Evolutionary conservation across 768 basidiomycete genomes (phyloP).

Genomic region (Leccinum barrowsii): DNA sequence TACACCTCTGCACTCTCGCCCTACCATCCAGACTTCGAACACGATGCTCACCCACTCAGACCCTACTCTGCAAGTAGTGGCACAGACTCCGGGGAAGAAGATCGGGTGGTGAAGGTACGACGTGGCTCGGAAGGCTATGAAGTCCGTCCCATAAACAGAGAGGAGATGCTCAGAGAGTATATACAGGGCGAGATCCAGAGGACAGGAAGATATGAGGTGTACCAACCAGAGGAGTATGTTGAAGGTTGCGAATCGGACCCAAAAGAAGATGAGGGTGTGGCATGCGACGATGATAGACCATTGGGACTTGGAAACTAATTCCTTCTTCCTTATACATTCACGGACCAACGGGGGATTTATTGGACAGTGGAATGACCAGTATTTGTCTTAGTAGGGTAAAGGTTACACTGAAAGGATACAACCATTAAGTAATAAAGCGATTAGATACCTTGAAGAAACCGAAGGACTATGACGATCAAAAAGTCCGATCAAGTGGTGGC

Average conservation of each 20-base stretch:
- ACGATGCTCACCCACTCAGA: conserved; percentile 25
- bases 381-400: conserved; percentile 24
- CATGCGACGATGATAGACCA: conserved; percentile 22
- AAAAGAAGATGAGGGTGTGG: background rate
- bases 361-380: conserved; percentile 14
- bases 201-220: conserved; percentile 61
- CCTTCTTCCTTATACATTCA: background rate
- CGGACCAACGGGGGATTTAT: conserved; percentile 3
- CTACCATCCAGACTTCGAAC: conserved; percentile 70
- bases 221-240: conserved; percentile 59
- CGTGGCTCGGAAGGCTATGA: conserved; percentile 85
- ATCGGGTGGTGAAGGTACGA: conserved; percentile 43
- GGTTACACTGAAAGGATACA: conserved; percentile 26
- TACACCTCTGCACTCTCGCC: conserved; percentile 57
- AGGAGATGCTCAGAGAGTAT: conserved; percentile 60
- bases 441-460: conserved; percentile 20
- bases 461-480: conserved; percentile 5
- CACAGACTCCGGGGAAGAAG: conserved; percentile 31
- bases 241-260: conserved; percentile 32
- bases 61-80: conserved; percentile 17
- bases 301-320: conserved; percentile 19
- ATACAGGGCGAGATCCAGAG: conserved; percentile 51
- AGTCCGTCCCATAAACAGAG: conserved; percentile 56
- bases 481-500: conserved; percentile 17
- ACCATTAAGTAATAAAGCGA: conserved; percentile 30